Base-by-base conservation (phyloP, 2,329 filamentous ascomycete species). In the Alternaria arborescens region DNA sequence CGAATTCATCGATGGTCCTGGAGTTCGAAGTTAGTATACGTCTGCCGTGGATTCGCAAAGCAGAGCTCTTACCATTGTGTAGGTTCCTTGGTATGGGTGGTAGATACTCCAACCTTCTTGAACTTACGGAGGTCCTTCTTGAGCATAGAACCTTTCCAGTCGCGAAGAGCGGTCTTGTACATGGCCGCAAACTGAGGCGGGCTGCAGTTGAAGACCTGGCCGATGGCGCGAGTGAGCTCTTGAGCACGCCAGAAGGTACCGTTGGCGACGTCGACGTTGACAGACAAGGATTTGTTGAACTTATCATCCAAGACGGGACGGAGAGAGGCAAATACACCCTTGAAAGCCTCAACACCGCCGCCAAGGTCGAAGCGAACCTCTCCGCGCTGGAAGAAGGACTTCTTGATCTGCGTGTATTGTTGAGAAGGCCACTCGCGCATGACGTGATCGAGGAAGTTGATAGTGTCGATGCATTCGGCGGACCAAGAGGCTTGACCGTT, bases 251-350 rank as follows among this genome's bases (percentile, higher is more conserved):
- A 98, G 81, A 99, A 99, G 12, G 91, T 91, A 0, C 92, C 91
- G 74, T 98, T 97, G 58, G 94, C 90, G 30, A 97, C 91, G 71
- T 99, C 94, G 11, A 97, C 88, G 69, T 97, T 98, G 74, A 99
- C 82, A 0, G 91, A 88, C 6, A 98, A 83, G 8, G 87, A 87
- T 26, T 87, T 85, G 32, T 86, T 84, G 65, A 74, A 58, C 64
- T 70, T 61, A 69, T 77, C 71, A 76, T 81, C 61, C 71, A 92
- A 85, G 47, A 89, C 90, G 22, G 94, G 85, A 42, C 93, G 88
- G 52, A 97, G 89, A 0, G 94, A 93, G 10, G 93, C 88, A 71
- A 97, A 98, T 5, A 93, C 90, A 30, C 95, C 95, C 76, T 97
- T 97, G 81, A 92, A 89, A 0, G 93, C 92, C 72, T 93, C 88